Evolutionary conservation across 106 monocot species (phyloP).

Genomic region (Dendrobium nobile): DNA sequence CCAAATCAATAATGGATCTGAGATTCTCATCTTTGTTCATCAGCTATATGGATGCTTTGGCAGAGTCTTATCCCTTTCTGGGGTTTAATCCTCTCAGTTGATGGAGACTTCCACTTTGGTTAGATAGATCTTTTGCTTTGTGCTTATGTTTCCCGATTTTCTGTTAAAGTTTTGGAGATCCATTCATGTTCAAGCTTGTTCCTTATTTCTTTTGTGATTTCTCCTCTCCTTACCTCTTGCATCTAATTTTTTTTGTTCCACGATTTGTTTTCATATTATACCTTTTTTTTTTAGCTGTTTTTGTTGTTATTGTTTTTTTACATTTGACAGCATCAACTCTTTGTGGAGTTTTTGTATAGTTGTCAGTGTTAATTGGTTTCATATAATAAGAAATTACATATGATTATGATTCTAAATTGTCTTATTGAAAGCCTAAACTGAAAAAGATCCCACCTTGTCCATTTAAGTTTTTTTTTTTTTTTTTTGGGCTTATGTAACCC

Average conservation of each 20-base stretch:
- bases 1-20: not conserved
- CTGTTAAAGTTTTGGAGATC: not conserved
- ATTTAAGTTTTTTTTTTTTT: no score
- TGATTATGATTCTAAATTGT: not conserved
- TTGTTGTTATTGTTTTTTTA: not conserved
- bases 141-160: not conserved
- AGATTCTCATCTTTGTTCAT: constrained; percentile 5
- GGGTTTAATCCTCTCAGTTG: not conserved
- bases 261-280: not conserved
- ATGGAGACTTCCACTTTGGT: not conserved
- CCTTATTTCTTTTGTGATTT: not conserved
- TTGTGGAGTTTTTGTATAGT: not conserved
- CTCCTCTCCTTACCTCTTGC: not conserved
- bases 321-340: not conserved
- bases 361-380: not conserved
- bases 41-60: constrained; percentile 4
- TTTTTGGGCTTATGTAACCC: constrained; percentile 1
- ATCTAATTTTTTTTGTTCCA: not conserved
- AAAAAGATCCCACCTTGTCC: not conserved
- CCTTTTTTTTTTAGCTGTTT: not conserved
- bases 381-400: not conserved
- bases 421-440: not conserved
- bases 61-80: not conserved
- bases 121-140: not conserved
- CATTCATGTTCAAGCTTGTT: not conserved